Conservation (phyloP, 192 early-diverging fungal species). For the Entomortierella lignicola region DNA sequence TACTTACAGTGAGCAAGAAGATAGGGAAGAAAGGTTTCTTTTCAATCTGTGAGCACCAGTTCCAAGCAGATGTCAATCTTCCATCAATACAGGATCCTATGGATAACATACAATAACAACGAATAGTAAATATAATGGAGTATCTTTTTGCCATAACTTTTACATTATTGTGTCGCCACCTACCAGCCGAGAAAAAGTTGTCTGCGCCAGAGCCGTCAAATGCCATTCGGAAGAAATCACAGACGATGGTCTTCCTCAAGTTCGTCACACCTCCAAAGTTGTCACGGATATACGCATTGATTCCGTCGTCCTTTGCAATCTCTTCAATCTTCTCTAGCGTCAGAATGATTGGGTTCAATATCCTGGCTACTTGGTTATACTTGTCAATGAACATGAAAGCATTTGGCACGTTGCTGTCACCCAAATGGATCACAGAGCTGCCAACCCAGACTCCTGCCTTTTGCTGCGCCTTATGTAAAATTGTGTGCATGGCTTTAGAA, state of each 20-base stretch:
- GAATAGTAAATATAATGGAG: background rate
- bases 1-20: slow-evolving; percentile 84
- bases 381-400: slow-evolving; percentile 98
- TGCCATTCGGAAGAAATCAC: slow-evolving; percentile 94
- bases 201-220: slow-evolving; percentile 98
- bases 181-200: slow-evolving; percentile 90
- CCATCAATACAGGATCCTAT: slow-evolving; percentile 92
- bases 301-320: slow-evolving; percentile 65
- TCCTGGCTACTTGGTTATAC: slow-evolving; percentile 98
- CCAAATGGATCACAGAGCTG: slow-evolving; percentile 95
- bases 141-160: background rate
- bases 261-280: slow-evolving; percentile 74
- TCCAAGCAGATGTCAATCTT: slow-evolving; percentile 91
- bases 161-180: background rate
- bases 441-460: slow-evolving; percentile 93
- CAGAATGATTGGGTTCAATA: slow-evolving; percentile 88
- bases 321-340: slow-evolving; percentile 80
- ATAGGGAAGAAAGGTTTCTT: slow-evolving; percentile 93
- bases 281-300: slow-evolving; percentile 74
- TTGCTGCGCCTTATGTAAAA: slow-evolving; percentile 88
- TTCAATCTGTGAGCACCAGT: slow-evolving; percentile 91
- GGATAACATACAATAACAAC: background rate
- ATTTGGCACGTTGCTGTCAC: slow-evolving; percentile 98
- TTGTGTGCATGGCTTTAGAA: slow-evolving; percentile 87
- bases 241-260: slow-evolving; percentile 80